These are phyloP conservation scores for Erodium maritimum DNA, from an alignment of 345 rosid genomes.

Conservation along the genomic window DNA sequence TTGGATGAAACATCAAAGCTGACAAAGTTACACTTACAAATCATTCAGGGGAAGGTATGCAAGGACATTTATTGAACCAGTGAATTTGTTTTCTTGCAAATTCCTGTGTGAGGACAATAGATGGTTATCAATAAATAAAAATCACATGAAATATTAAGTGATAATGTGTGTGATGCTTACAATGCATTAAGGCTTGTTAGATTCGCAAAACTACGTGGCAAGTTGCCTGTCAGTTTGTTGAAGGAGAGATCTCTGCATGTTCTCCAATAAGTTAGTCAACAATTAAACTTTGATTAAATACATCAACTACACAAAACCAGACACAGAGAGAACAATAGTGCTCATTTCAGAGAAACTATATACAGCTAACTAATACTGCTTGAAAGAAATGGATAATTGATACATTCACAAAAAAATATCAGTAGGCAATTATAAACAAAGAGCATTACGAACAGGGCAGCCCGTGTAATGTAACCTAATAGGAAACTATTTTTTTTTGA, in stretches of 20 bases:
- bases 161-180: constrained; percentile 32
- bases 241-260: constrained; percentile 66
- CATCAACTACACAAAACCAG: too few relatives aligned
- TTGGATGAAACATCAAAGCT: not conserved
- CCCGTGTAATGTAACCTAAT: too few relatives aligned
- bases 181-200: constrained; percentile 41
- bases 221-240: constrained; percentile 59
- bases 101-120: constrained; percentile 27
- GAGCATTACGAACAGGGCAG: too few relatives aligned
- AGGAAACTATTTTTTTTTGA: too few relatives aligned
- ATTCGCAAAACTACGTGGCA: constrained; percentile 56
- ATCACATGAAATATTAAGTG: not conserved
- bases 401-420: too few relatives aligned
- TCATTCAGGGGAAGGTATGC: constrained; percentile 60
- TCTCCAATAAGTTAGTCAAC: constrained; percentile 12
- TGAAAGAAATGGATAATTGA: too few relatives aligned
- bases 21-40: constrained; percentile 37
- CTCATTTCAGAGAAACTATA: too few relatives aligned
- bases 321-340: too few relatives aligned
- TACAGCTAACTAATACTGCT: too few relatives aligned
- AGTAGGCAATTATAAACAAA: too few relatives aligned
- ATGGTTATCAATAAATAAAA: not conserved
- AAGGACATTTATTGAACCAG: constrained; percentile 61
- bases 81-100: constrained; percentile 63
- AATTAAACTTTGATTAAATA: not conserved